Conservation (phyloP, 257 asterid genomes). For the Forsythia suspensa region DNA sequence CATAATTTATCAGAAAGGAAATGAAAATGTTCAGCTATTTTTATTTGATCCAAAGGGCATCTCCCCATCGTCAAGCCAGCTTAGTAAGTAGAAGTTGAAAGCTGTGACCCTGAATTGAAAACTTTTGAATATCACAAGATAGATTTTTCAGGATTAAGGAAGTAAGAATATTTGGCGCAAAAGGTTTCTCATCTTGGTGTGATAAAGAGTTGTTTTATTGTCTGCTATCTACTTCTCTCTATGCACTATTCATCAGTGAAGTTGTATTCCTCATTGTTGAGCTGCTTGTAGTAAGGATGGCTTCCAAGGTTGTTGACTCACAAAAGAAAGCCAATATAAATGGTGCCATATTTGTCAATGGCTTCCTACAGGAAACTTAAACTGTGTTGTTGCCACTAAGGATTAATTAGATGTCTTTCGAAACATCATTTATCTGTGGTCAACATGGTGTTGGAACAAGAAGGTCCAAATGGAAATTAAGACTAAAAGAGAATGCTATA, state of each 20-base stretch:
- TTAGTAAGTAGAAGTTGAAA: neutral
- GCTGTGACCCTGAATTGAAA: constrained; percentile 8
- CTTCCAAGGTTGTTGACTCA: neutral
- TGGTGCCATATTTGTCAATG: neutral
- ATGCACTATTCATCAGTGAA: neutral
- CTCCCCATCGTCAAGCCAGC: constrained; percentile 4
- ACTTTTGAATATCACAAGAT: neutral
- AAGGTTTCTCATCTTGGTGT: constrained; percentile 4
- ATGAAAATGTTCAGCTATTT: neutral
- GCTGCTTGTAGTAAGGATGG: neutral
- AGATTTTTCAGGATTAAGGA: neutral
- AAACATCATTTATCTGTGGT: neutral
- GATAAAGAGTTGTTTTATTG: neutral
- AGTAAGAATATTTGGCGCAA: neutral
- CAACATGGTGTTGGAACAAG: neutral
- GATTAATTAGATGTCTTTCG: neutral
- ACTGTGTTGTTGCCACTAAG: neutral
- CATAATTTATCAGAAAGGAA: constrained; percentile 8
- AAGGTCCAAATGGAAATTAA: neutral
- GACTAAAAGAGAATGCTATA: neutral
- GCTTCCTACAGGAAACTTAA: neutral
- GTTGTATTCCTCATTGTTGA: neutral
- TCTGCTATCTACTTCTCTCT: neutral
- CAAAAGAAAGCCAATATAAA: neutral
- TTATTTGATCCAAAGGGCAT: neutral